Evolutionary conservation across 129 eudicot genomes (phyloP).

Genomic region (Lonicera japonica): DNA sequence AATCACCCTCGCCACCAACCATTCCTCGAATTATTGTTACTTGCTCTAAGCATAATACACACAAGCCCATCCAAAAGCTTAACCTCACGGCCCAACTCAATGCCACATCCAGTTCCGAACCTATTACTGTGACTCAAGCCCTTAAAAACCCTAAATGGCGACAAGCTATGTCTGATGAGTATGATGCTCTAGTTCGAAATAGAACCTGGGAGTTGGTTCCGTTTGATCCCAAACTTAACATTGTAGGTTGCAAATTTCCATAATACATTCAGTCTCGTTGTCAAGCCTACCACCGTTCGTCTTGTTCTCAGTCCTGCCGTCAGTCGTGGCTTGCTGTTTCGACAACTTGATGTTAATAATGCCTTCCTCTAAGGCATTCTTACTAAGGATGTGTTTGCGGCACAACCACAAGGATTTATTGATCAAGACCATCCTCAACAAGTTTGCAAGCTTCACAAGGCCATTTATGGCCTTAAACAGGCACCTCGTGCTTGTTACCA

Average conservation of each 20-base stretch:
- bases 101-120: not conserved
- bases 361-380: not conserved
- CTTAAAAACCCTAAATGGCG: not conserved
- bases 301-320: not conserved
- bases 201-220: not conserved
- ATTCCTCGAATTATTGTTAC: no score
- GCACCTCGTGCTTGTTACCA: not conserved
- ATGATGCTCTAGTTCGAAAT: not conserved
- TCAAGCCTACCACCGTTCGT: not conserved
- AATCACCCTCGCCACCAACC: no score
- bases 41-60: no score
- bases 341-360: not conserved
- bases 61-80: no score
- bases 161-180: not conserved
- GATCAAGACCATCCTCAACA: not conserved
- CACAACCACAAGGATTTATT: not conserved
- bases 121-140: not conserved
- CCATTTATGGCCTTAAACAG: not conserved
- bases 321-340: not conserved
- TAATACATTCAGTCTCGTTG: not conserved
- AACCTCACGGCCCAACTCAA: no score
- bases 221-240: no score
- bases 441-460: not conserved
- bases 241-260: not conserved
- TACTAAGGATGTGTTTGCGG: not conserved